phyloP scores from a whole-genome alignment of 768 basidiomycete genomes.

The Naganishia kalamii region DNA sequence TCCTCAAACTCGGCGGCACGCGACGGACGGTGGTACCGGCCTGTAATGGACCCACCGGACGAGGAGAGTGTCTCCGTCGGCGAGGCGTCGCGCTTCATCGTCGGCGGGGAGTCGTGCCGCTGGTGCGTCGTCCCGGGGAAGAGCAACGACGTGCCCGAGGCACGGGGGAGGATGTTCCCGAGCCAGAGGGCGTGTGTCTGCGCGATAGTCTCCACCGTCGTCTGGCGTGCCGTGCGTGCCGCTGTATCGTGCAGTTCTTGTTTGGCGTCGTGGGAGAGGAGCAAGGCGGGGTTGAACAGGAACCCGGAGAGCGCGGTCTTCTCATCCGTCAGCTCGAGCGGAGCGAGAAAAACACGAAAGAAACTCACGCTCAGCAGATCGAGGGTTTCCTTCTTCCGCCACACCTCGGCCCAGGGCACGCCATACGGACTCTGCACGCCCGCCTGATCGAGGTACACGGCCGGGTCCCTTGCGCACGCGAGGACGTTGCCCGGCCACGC shows the following conservation, averaged over 20 bases:
- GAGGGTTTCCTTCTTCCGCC: constrained; percentile 7
- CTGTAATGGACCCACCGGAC: background rate
- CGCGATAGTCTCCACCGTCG: background rate
- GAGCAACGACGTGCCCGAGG: background rate
- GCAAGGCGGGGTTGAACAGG: constrained; percentile 16
- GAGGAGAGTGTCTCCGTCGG: constrained; percentile 2
- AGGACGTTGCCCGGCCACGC: constrained; percentile 6
- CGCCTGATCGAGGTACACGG: background rate
- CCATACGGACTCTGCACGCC: background rate
- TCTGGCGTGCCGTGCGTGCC: background rate
- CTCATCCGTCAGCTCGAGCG: background rate
- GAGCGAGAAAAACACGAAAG: background rate
- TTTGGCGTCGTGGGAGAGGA: background rate
- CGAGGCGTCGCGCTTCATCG: too few relatives aligned
- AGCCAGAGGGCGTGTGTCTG: constrained; percentile 9
- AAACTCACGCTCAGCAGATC: constrained; percentile 1
- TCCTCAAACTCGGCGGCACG: background rate
- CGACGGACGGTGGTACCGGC: constrained; percentile 1
- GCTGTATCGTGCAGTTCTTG: constrained; percentile 5
- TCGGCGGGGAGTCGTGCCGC: too few relatives aligned
- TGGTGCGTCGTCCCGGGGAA: too few relatives aligned
- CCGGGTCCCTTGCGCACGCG: background rate
- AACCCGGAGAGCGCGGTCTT: constrained; percentile 9
- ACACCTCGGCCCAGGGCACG: constrained; percentile 8
- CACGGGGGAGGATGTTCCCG: background rate